Conservation (phyloP, 2,329 filamentous ascomycete genomes). For the Rugonectria rugulosa region DNA sequence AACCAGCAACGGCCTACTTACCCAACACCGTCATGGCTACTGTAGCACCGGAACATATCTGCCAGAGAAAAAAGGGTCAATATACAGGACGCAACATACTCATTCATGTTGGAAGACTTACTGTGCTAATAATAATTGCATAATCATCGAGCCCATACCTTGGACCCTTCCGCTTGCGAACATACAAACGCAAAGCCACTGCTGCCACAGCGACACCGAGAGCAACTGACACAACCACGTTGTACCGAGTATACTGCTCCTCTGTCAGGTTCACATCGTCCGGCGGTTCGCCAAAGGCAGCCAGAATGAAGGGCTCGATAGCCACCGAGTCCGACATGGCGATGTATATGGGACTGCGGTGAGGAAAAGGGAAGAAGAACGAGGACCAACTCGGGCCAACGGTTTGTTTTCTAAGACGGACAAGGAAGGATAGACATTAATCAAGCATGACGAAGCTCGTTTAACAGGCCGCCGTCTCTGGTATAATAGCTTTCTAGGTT, state of each 20-base stretch:
- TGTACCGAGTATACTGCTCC: neutral
- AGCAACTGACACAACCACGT: conserved; percentile 3
- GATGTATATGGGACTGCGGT: neutral
- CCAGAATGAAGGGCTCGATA: conserved; percentile 12
- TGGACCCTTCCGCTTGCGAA: conserved; percentile 13
- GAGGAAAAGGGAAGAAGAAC: neutral
- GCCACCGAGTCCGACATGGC: conserved; percentile 1
- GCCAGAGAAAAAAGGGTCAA: neutral
- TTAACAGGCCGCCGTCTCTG: neutral
- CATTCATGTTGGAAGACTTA: neutral
- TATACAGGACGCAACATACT: neutral
- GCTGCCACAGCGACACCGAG: conserved; percentile 12
- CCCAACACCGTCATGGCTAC: conserved; percentile 2
- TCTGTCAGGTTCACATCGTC: conserved; percentile 8
- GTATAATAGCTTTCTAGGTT: neutral
- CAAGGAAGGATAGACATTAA: conserved; percentile 7
- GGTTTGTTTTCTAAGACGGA: neutral
- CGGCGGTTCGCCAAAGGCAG: conserved; percentile 12
- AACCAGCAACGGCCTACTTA: neutral
- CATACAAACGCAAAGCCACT: conserved; percentile 16
- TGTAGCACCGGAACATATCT: conserved; percentile 13
- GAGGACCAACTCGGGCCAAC: conserved; percentile 5
- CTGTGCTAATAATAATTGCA: conserved; percentile 15
- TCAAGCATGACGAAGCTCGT: neutral
- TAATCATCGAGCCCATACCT: conserved; percentile 18